phyloP scores from a whole-genome alignment of 2,329 filamentous ascomycete species.

The Fusarium marasasianum region DNA sequence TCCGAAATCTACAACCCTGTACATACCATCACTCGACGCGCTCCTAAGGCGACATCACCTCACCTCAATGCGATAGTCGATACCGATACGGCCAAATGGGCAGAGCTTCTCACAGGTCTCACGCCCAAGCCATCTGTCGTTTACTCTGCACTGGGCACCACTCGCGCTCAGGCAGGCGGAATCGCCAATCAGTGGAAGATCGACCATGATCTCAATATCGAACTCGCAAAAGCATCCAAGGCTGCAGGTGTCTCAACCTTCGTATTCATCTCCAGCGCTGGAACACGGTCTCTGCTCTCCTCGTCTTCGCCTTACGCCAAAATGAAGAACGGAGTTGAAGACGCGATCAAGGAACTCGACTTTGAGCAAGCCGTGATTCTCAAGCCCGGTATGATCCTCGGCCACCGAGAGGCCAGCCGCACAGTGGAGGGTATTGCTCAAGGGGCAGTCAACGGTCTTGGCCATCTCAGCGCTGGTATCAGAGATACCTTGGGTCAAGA shows the following conservation, averaged over 20 bases:
- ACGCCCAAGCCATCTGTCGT: constrained; percentile 69
- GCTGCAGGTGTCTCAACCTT: constrained; percentile 76
- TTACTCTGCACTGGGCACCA: constrained; percentile 84
- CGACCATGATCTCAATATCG: constrained; percentile 86
- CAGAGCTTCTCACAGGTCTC: constrained; percentile 64
- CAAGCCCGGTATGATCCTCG: constrained; percentile 79
- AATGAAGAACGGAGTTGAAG: constrained; percentile 92
- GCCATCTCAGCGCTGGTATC: constrained; percentile 61
- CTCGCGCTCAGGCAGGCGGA: constrained; percentile 76
- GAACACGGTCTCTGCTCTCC: constrained; percentile 54
- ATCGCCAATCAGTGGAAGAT: constrained; percentile 86
- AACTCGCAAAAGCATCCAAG: constrained; percentile 79
- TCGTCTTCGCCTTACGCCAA: constrained; percentile 61
- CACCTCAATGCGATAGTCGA: constrained; percentile 72
- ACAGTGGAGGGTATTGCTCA: constrained; percentile 66
- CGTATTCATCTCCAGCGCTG: constrained; percentile 75
- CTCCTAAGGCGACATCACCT: constrained; percentile 62
- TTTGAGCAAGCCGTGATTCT: constrained; percentile 83
- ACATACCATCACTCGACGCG: constrained; percentile 73
- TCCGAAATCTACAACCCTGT: constrained; percentile 62
- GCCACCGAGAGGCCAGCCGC: constrained; percentile 70
- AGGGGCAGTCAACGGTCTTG: constrained; percentile 64
- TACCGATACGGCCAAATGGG: constrained; percentile 75
- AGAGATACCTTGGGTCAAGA: constrained; percentile 79
- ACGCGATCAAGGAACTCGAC: constrained; percentile 73